phyloP scores from a whole-genome alignment of 2,329 filamentous ascomycete genomes.

The Pestalotiopsis sp. region DNA sequence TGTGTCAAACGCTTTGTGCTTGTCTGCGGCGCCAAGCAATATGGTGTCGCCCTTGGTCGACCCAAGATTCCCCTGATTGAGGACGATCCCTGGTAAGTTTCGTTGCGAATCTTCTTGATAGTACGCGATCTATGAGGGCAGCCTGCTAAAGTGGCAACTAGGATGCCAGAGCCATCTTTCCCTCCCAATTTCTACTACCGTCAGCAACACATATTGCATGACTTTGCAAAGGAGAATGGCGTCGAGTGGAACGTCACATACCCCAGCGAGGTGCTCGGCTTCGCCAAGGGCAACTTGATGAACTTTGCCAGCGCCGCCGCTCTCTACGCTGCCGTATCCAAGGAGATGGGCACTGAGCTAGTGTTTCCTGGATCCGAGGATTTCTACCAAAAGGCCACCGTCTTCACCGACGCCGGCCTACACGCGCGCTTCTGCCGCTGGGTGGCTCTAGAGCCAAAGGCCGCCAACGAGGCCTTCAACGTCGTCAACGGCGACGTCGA shows the following conservation, averaged over 20 bases:
- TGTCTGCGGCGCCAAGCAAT: background rate
- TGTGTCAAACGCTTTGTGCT: background rate
- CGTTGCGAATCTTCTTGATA: background rate
- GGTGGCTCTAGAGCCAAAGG: background rate
- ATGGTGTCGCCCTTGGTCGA: background rate
- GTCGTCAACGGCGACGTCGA: background rate
- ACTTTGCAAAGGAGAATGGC: background rate
- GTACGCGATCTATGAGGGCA: background rate
- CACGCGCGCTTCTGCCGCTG: background rate
- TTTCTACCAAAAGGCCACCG: background rate
- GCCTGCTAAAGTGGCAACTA: background rate
- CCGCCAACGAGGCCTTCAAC: background rate
- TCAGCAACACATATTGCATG: background rate
- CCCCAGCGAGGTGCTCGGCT: background rate
- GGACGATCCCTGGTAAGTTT: background rate
- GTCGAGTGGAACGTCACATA: background rate
- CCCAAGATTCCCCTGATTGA: background rate
- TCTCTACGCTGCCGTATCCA: background rate
- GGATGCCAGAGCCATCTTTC: background rate
- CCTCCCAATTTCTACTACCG: background rate
- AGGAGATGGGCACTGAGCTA: background rate
- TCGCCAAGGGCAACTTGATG: background rate
- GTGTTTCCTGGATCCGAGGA: background rate
- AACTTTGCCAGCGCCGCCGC: background rate
- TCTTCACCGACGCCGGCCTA: background rate